Evolutionary conservation across 768 basidiomycete species (phyloP).

Genomic region (Infundibulicybe gibba): DNA sequence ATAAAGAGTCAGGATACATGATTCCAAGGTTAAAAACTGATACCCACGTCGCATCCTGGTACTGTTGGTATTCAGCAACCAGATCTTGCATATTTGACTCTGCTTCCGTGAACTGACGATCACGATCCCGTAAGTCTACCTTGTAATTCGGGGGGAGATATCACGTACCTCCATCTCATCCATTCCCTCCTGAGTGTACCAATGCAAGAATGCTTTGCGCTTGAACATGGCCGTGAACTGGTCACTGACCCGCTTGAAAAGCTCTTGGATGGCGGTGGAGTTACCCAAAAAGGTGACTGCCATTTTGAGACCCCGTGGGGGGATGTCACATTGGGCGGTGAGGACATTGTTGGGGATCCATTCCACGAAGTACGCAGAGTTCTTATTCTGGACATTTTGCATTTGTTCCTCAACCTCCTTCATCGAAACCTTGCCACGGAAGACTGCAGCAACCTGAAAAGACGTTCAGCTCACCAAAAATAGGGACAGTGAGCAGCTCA

Average conservation of each 20-base stretch:
- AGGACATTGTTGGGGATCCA: conserved; percentile 99
- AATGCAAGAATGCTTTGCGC: conserved; percentile 97
- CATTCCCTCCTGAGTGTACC: conserved; percentile 99
- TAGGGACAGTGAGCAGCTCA: conserved; percentile 23
- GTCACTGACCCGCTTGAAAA: conserved; percentile 98
- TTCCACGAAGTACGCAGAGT: conserved; percentile 97
- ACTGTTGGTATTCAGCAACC: conserved; percentile 96
- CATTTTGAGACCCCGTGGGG: conserved; percentile 95
- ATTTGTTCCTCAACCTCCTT: conserved; percentile 99
- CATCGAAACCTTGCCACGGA: conserved; percentile 99
- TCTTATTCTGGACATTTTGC: conserved; percentile 97
- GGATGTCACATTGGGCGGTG: conserved; percentile 97
- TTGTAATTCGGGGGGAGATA: neutral
- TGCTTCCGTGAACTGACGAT: conserved; percentile 86
- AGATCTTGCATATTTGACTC: conserved; percentile 99
- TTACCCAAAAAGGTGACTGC: conserved; percentile 97
- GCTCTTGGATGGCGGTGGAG: conserved; percentile 94
- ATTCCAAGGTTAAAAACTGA: neutral
- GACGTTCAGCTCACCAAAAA: neutral
- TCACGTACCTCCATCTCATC: conserved; percentile 85
- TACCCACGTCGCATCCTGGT: conserved; percentile 89
- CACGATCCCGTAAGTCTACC: conserved; percentile 5
- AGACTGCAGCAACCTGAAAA: conserved; percentile 81
- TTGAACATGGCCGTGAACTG: conserved; percentile 99
- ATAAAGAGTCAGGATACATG: conserved; percentile 10